phyloP scores from a whole-genome alignment of 2,329 filamentous ascomycete species.

The Sclerotinia borealis region DNA sequence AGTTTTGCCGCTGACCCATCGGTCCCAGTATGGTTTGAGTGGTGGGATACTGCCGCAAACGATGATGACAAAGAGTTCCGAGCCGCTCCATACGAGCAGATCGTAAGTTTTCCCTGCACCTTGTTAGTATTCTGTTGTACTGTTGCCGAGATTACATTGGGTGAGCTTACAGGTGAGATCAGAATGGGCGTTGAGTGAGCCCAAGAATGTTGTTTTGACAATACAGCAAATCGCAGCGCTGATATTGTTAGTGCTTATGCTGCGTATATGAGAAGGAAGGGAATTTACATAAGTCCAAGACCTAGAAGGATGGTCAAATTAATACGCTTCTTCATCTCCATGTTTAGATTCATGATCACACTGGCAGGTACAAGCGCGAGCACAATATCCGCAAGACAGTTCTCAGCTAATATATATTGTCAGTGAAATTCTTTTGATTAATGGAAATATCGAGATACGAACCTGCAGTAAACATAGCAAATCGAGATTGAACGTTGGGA shows the following conservation, averaged over 20 bases:
- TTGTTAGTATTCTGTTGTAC: background rate
- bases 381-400: constrained; percentile 5
- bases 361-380: constrained; percentile 11
- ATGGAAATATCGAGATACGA: background rate
- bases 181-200: background rate
- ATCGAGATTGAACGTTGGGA: background rate
- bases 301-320: constrained; percentile 6
- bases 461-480: constrained; percentile 8
- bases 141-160: background rate
- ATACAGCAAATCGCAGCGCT: constrained; percentile 12
- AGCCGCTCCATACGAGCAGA: constrained; percentile 4
- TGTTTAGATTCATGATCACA: constrained; percentile 5
- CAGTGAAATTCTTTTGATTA: background rate
- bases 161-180: constrained; percentile 10
- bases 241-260: background rate
- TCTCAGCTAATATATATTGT: background rate
- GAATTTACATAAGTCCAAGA: constrained; percentile 9
- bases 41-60: constrained; percentile 11
- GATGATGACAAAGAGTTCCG: constrained; percentile 11
- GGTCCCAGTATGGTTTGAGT: constrained; percentile 8
- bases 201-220: constrained; percentile 8
- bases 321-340: constrained; percentile 10
- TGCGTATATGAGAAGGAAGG: background rate
- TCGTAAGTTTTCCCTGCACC: constrained; percentile 5
- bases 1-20: background rate